A percentile compares a stretch with the other conserved stretches of the same genome.
Evolutionary conservation across 1,139 yeast genomes (phyloP).

Genomic region (Zhuliangozyma parablackwelliae): DNA sequence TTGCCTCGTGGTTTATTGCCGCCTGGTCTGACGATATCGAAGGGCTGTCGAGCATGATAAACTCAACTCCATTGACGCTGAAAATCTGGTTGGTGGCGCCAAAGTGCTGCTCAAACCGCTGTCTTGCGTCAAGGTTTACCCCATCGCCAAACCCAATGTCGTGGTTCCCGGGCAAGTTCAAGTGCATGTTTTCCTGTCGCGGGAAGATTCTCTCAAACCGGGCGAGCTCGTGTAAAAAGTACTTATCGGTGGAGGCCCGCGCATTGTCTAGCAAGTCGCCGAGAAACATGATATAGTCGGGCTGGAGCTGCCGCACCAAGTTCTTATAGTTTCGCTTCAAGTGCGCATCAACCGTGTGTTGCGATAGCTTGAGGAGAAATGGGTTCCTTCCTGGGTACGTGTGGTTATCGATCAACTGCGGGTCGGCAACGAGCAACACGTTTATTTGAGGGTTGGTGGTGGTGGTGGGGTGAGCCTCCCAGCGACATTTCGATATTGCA

Average conservation of each 20-base stretch:
- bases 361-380: constrained; percentile 32
- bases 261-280: constrained; percentile 58
- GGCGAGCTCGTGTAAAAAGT: constrained; percentile 31
- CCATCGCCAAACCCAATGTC: constrained; percentile 54
- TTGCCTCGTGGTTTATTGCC: constrained; percentile 24
- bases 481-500: constrained; percentile 28
- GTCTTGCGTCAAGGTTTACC: constrained; percentile 33
- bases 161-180: constrained; percentile 51
- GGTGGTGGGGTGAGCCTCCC: constrained; percentile 17
- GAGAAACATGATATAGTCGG: constrained; percentile 44
- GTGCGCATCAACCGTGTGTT: constrained; percentile 49
- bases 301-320: constrained; percentile 31
- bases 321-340: constrained; percentile 43
- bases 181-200: constrained; percentile 1
- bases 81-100: constrained; percentile 35
- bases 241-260: constrained; percentile 35
- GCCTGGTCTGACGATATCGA: constrained; percentile 34
- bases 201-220: constrained; percentile 40
- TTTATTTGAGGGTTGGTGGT: constrained; percentile 1
- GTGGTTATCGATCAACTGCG: constrained; percentile 44
- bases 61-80: constrained; percentile 36
- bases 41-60: constrained; percentile 42
- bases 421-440: constrained; percentile 41
- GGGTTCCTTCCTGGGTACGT: constrained; percentile 46
- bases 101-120: constrained; percentile 35